Conservation (phyloP, 495 filamentous ascomycete genomes). For the Tuber calosporum region DNA sequence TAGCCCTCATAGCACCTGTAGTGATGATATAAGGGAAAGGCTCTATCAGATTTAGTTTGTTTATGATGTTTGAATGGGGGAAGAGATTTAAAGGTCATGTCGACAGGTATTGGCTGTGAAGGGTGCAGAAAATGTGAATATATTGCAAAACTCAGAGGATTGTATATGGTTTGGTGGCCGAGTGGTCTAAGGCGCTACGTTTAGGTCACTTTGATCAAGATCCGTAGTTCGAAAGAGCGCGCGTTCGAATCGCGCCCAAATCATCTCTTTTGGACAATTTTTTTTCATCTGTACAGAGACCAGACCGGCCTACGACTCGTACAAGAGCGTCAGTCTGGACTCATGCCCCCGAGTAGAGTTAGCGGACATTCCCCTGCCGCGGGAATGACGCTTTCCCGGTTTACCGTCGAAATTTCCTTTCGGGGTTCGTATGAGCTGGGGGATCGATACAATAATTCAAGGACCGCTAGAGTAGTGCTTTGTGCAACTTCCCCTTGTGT, state of each 20-base stretch:
- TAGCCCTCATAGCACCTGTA: not conserved
- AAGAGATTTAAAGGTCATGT: not conserved
- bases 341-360: not conserved
- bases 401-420: not conserved
- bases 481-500: not conserved
- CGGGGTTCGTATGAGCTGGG: not conserved
- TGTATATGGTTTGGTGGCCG: constrained; percentile 10
- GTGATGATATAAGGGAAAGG: not conserved
- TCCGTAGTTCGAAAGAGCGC: constrained; percentile 24
- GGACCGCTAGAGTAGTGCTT: not conserved
- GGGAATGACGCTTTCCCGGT: not conserved
- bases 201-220: constrained; percentile 11
- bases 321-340: not conserved
- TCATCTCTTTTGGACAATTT: not conserved
- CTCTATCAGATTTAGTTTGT: not conserved
- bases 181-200: constrained; percentile 26
- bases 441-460: not conserved
- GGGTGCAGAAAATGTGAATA: not conserved
- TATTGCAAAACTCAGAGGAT: not conserved
- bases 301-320: not conserved
- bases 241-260: constrained; percentile 22
- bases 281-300: not conserved
- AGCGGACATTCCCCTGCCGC: not conserved
- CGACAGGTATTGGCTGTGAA: not conserved
- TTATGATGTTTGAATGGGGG: not conserved